These are phyloP conservation scores for Trametes pubescens DNA, from an alignment of 1,284 basidiomycete genomes.

Conservation along the genomic window DNA sequence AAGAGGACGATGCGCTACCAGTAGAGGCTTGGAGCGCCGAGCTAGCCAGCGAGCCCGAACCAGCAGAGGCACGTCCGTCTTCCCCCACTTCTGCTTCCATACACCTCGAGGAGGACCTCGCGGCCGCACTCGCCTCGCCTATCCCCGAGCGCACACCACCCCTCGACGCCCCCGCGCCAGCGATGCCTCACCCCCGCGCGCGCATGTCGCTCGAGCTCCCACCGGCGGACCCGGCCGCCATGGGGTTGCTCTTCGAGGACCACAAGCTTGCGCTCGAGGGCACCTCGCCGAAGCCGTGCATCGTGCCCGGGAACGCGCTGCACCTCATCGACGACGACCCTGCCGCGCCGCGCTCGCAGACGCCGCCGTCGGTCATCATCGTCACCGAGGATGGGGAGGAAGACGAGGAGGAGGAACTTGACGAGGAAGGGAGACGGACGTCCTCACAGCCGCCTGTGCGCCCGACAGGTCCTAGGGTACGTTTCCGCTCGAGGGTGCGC, in stretches of 20 bases:
- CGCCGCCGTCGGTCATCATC: constrained; percentile 41
- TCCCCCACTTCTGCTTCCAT: constrained; percentile 16
- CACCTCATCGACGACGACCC: constrained; percentile 48
- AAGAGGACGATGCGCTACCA: too few species aligned
- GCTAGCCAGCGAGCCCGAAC: too few species aligned
- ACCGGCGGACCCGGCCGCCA: constrained; percentile 20
- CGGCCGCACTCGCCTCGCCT: constrained; percentile 21
- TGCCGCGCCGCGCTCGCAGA: constrained; percentile 39
- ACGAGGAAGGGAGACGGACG: constrained; percentile 26
- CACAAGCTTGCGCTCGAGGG: constrained; percentile 40
- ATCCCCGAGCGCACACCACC: constrained; percentile 5
- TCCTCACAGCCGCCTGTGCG: constrained; percentile 31
- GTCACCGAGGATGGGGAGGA: constrained; percentile 35
- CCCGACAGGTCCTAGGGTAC: constrained; percentile 49
- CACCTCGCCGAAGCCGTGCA: constrained; percentile 44
- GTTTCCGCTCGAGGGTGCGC: constrained; percentile 63
- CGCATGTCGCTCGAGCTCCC: constrained; percentile 37
- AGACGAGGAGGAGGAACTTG: constrained; percentile 7
- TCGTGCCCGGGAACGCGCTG: constrained; percentile 46
- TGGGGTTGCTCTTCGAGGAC: constrained; percentile 35
- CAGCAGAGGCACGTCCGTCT: constrained; percentile 19
- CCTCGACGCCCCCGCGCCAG: too few species aligned
- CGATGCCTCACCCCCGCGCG: constrained; percentile 25
- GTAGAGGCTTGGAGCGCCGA: too few species aligned
- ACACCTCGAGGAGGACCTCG: constrained; percentile 24